Conservation (phyloP, 768 basidiomycete genomes). For the Phanerochaete carnosa region DNA sequence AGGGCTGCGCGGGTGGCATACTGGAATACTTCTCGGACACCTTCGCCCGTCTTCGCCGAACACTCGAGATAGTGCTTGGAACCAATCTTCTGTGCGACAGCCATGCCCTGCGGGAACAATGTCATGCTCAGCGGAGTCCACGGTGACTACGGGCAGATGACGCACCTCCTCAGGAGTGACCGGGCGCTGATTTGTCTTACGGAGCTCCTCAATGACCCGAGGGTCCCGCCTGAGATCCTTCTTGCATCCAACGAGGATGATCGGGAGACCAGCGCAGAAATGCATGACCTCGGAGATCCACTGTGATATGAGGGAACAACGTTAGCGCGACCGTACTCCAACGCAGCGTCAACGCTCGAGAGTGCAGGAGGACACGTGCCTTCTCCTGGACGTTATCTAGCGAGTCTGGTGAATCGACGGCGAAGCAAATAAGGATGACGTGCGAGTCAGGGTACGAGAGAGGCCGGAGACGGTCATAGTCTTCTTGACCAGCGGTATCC, state of each 20-base stretch:
- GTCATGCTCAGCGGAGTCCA: not conserved
- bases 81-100: slow-evolving; percentile 93
- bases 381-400: slow-evolving; percentile 99
- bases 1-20: slow-evolving; percentile 93
- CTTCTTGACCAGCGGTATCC: slow-evolving; percentile 99
- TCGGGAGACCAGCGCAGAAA: slow-evolving; percentile 91
- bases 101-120: slow-evolving; percentile 72
- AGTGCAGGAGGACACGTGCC: slow-evolving; percentile 45
- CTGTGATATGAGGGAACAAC: slow-evolving; percentile 35
- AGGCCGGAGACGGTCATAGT: slow-evolving; percentile 97
- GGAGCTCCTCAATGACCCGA: slow-evolving; percentile 90
- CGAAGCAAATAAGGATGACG: slow-evolving; percentile 99
- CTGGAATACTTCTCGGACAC: slow-evolving; percentile 98
- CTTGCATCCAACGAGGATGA: slow-evolving; percentile 98
- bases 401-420: slow-evolving; percentile 96
- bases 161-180: slow-evolving; percentile 90
- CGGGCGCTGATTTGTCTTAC: slow-evolving; percentile 91
- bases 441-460: slow-evolving; percentile 99
- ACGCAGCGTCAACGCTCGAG: not conserved
- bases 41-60: slow-evolving; percentile 93
- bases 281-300: slow-evolving; percentile 99
- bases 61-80: slow-evolving; percentile 98
- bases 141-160: not conserved
- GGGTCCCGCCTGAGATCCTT: slow-evolving; percentile 95
- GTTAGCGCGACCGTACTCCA: not conserved